Percentiles rank a stretch among this genome's conserved stretches.
phyloP scores from a whole-genome alignment of 2,329 filamentous ascomycete species.

The Neofusicoccum laricinum region DNA sequence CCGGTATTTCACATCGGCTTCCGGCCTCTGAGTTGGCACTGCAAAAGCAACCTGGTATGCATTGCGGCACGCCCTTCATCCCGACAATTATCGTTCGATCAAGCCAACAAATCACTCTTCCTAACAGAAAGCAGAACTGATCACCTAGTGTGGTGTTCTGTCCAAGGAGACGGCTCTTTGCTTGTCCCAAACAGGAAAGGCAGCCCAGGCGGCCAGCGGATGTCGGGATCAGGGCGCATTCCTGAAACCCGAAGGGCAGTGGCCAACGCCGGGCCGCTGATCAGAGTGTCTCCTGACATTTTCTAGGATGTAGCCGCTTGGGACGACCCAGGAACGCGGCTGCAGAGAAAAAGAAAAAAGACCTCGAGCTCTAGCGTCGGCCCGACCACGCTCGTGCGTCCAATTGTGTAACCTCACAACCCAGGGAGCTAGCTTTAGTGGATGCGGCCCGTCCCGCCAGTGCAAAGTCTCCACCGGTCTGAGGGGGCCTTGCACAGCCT shows the following conservation, averaged over 20 bases:
- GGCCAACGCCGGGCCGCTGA: background rate
- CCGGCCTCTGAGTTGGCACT: conserved; percentile 1
- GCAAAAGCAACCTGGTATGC: conserved; percentile 11
- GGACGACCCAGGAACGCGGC: background rate
- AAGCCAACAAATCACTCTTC: background rate
- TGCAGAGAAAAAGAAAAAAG: background rate
- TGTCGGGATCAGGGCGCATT: conserved; percentile 1
- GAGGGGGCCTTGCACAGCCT: conserved; percentile 7
- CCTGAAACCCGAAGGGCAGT: conserved; percentile 5
- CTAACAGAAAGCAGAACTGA: conserved; percentile 4
- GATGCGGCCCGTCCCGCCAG: conserved; percentile 5
- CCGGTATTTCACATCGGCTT: background rate
- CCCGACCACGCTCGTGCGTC: background rate
- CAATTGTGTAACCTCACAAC: background rate
- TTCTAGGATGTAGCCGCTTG: conserved; percentile 4
- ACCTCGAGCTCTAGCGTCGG: conserved; percentile 10
- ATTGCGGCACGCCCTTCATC: background rate
- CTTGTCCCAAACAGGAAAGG: background rate
- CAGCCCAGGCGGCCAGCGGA: background rate
- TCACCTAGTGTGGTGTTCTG: background rate
- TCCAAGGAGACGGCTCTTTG: background rate
- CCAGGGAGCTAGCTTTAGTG: background rate
- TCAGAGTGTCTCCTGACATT: conserved; percentile 13
- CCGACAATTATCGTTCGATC: conserved; percentile 3
- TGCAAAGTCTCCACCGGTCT: background rate